Percentiles rank a stretch among this genome's conserved stretches.
Conservation (phyloP, 345 rosid genomes). For the rapeseed (Brassica napus) region DNA sequence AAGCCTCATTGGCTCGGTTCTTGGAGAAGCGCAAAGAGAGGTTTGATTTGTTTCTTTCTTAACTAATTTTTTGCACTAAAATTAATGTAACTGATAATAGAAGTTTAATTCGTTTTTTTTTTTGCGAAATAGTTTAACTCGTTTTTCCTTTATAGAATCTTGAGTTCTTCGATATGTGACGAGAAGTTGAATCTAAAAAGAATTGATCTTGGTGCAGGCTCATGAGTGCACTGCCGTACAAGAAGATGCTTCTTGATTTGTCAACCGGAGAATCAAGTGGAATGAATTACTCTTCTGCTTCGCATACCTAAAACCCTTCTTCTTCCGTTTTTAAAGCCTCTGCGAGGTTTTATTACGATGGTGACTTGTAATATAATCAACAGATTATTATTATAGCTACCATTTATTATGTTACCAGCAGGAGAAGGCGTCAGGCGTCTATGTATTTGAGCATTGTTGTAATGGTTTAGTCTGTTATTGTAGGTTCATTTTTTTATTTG, state of each 20-base stretch:
- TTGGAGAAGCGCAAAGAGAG: conserved; percentile 97
- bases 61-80: no score
- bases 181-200: not conserved
- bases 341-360: not conserved
- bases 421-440: conserved; percentile 20
- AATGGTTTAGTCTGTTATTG: not conserved
- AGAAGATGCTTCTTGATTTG: conserved; percentile 48
- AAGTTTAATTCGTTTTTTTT: conserved; percentile 44
- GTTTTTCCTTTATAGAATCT: not conserved
- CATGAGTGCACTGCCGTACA: conserved; percentile 62
- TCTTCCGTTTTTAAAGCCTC: not conserved
- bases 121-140: conserved; percentile 35
- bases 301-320: conserved; percentile 14
- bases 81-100: conserved; percentile 11
- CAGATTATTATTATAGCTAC: conserved; percentile 30
- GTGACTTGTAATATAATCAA: conserved; percentile 16
- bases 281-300: conserved; percentile 41
- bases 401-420: conserved; percentile 11
- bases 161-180: not conserved
- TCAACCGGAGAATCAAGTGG: conserved; percentile 31
- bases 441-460: conserved; percentile 17
- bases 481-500: conserved; percentile 12
- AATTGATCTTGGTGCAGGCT: conserved; percentile 45
- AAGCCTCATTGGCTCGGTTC: conserved; percentile 95
- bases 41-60: conserved; percentile 32